These are phyloP conservation scores for Scheffersomyces stambukii DNA, from an alignment of 1,139 yeast genomes.

Conservation along the genomic window DNA sequence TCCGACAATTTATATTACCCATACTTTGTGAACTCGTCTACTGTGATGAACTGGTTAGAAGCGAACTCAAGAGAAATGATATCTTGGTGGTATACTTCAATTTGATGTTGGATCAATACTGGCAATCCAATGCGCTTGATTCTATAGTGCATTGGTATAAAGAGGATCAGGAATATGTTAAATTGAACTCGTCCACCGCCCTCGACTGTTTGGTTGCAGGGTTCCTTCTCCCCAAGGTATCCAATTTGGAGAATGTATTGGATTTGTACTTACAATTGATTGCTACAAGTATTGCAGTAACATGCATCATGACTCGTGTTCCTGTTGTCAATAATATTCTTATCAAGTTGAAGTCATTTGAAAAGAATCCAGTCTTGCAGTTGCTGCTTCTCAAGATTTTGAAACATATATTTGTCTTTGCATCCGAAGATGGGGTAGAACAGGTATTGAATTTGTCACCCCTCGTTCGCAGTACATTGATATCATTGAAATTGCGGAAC, in stretches of 20 bases:
- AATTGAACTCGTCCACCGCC: constrained; percentile 25
- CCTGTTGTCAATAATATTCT: constrained; percentile 25
- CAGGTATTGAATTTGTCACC: constrained; percentile 3
- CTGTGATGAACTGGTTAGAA: constrained; percentile 39
- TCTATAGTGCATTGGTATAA: constrained; percentile 44
- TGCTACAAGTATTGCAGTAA: constrained; percentile 16
- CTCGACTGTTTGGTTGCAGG: constrained; percentile 34
- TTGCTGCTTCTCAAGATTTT: constrained; percentile 32
- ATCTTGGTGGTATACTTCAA: constrained; percentile 46
- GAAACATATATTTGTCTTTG: constrained; percentile 16
- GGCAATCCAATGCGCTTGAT: constrained; percentile 70
- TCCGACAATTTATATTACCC: constrained; percentile 61
- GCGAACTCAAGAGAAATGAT: constrained; percentile 31
- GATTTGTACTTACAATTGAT: constrained; percentile 37
- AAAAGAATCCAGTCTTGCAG: constrained; percentile 35
- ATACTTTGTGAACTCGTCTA: constrained; percentile 60
- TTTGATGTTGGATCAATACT: constrained; percentile 55
- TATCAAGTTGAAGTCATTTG: constrained; percentile 22
- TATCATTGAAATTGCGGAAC: constrained; percentile 17
- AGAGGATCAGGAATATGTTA: constrained; percentile 21
- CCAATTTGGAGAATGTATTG: constrained; percentile 38
- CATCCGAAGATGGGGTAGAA: constrained; percentile 4
- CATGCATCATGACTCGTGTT: constrained; percentile 22
- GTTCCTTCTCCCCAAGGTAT: constrained; percentile 34
- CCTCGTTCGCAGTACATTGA: constrained; percentile 11